phyloP scores from a whole-genome alignment of 2,329 filamentous ascomycete species.

The Sclerotinia trifoliorum region DNA sequence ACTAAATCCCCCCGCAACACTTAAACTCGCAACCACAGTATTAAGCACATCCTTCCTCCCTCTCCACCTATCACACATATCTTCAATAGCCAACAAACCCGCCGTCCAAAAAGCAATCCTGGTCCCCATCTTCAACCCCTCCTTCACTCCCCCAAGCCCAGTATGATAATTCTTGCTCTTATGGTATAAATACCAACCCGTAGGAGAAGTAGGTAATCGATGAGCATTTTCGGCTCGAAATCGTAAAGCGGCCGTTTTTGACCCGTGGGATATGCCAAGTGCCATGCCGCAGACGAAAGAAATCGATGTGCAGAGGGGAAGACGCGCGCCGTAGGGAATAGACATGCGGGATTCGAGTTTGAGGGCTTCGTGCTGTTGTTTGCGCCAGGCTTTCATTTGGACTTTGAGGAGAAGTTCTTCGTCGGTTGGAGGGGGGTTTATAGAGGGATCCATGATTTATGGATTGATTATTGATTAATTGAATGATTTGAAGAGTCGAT shows the following conservation, averaged over 20 bases:
- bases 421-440: neutral
- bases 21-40: conserved; percentile 78
- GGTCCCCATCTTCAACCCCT: conserved; percentile 72
- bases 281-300: conserved; percentile 68
- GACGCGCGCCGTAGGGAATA: conserved; percentile 62
- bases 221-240: conserved; percentile 97
- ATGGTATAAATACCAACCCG: conserved; percentile 98
- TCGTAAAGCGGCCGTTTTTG: conserved; percentile 70
- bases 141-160: conserved; percentile 72
- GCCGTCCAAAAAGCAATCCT: conserved; percentile 71
- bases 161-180: conserved; percentile 95
- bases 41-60: conserved; percentile 73
- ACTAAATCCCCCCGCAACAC: conserved; percentile 83
- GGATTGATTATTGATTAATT: neutral
- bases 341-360: conserved; percentile 48
- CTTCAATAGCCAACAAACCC: conserved; percentile 78
- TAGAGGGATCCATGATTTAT: conserved; percentile 1
- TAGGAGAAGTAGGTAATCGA: conserved; percentile 76
- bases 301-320: conserved; percentile 61
- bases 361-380: conserved; percentile 7
- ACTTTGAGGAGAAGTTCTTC: conserved; percentile 3
- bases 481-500: neutral
- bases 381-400: conserved; percentile 1
- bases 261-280: conserved; percentile 71
- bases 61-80: conserved; percentile 74